Percentiles rank a stretch among this genome's conserved stretches.
phyloP scores from a whole-genome alignment of 352 stramenopile genomes.

The Phytophthora agathidicida region DNA sequence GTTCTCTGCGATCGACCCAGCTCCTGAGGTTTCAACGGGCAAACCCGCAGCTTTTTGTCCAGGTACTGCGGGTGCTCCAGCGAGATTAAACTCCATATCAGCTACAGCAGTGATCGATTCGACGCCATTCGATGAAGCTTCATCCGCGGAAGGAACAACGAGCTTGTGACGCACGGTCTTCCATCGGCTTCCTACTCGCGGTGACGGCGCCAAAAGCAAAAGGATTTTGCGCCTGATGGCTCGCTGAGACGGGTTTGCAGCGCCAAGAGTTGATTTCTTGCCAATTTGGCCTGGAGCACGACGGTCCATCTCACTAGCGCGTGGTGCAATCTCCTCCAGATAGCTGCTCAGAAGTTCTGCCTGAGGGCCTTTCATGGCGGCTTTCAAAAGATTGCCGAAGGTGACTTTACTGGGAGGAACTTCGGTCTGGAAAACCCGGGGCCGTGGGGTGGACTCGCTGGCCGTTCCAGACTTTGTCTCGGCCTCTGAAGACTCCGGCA shows the following conservation, averaged over 20 bases:
- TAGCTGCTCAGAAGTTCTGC: constrained; percentile 28
- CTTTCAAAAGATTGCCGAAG: neutral
- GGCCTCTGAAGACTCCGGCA: no score
- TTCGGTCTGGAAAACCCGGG: constrained; percentile 26
- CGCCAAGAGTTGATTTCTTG: constrained; percentile 21
- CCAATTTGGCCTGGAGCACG: constrained; percentile 22
- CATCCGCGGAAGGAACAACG: constrained; percentile 6
- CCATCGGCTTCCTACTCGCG: constrained; percentile 28
- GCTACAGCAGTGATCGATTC: constrained; percentile 25
- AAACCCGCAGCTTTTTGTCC: constrained; percentile 15
- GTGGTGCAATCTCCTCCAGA: constrained; percentile 21
- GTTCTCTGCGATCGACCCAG: neutral
- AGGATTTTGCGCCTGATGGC: constrained; percentile 25
- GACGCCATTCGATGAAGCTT: constrained; percentile 1
- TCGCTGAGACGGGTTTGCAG: constrained; percentile 21
- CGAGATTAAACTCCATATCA: constrained; percentile 15
- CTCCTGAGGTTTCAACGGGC: neutral
- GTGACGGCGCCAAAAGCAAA: constrained; percentile 20
- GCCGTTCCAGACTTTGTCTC: neutral
- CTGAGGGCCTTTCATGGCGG: neutral
- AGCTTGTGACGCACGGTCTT: constrained; percentile 30
- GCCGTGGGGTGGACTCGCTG: constrained; percentile 9
- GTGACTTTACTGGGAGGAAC: constrained; percentile 5
- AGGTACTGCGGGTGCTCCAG: neutral
- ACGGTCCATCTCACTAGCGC: constrained; percentile 22